Evolutionary conservation across 305 asterid genomes (phyloP).

Genomic region (Solanum hybrid): DNA sequence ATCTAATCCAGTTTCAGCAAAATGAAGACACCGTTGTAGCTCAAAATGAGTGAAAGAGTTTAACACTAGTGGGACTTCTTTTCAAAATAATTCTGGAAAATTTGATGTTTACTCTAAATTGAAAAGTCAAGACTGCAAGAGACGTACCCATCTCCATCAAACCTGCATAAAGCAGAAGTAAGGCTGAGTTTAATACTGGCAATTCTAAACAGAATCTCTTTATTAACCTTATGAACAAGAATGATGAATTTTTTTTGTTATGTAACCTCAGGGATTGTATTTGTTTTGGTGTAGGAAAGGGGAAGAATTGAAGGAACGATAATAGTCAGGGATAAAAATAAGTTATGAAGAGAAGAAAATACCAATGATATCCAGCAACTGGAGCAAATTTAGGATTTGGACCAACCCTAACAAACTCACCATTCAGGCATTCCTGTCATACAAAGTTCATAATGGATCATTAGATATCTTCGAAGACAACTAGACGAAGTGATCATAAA

Average conservation of each 20-base stretch:
- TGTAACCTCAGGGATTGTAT: background rate
- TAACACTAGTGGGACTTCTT: background rate
- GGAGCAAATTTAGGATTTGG: constrained; percentile 90
- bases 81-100: background rate
- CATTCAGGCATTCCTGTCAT: constrained; percentile 84
- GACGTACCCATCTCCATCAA: constrained; percentile 92
- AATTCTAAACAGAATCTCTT: background rate
- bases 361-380: constrained; percentile 96
- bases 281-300: background rate
- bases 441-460: background rate
- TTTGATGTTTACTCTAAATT: background rate
- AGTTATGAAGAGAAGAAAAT: constrained; percentile 3
- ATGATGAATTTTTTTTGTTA: background rate
- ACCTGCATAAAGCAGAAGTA: constrained; percentile 51
- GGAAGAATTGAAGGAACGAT: background rate
- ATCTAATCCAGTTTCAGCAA: background rate
- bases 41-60: background rate
- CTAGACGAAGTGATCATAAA: background rate
- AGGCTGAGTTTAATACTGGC: background rate
- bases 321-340: background rate
- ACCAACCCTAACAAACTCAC: constrained; percentile 97
- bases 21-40: background rate
- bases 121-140: constrained; percentile 22
- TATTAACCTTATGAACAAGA: background rate
- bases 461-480: background rate